These are phyloP conservation scores for Salmacisia buchloeana DNA, from an alignment of 1,284 basidiomycete genomes.

Conservation along the genomic window DNA sequence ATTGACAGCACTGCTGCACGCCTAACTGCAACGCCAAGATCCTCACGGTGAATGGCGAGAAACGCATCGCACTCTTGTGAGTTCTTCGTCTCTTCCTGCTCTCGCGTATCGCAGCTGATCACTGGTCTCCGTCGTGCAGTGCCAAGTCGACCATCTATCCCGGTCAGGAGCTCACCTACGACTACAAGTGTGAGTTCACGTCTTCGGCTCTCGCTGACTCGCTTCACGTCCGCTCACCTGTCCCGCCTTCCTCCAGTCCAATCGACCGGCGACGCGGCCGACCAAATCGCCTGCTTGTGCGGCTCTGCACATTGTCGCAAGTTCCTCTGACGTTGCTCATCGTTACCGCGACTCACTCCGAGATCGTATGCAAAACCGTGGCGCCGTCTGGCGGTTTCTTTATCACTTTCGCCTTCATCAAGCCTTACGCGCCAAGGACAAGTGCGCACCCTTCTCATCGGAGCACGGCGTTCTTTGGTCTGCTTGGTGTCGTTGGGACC, in stretches of 20 bases:
- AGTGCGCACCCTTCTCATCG: too few species aligned
- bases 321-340: constrained; percentile 35
- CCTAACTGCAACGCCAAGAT: constrained; percentile 98
- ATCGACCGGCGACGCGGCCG: constrained; percentile 41
- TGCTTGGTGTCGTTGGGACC: too few species aligned
- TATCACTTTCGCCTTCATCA: too few species aligned
- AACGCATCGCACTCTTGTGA: constrained; percentile 89
- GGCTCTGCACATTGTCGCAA: constrained; percentile 50
- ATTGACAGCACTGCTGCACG: constrained; percentile 92
- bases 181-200: constrained; percentile 42
- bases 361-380: too few species aligned
- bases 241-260: constrained; percentile 24
- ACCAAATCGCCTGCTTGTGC: constrained; percentile 53
- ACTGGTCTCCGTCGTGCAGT: constrained; percentile 49
- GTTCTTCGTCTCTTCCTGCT: too few species aligned
- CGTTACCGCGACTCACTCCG: too few species aligned
- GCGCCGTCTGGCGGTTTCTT: too few species aligned
- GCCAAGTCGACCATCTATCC: constrained; percentile 89
- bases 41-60: constrained; percentile 94
- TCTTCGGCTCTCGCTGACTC: not conserved
- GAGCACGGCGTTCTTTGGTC: too few species aligned
- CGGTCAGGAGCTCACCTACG: constrained; percentile 53
- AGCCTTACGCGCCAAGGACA: too few species aligned
- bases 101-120: too few species aligned
- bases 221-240: too few species aligned